Evolutionary conservation across 148 eudicot genomes (phyloP), one percentile per base, ranked within the genome.

Genomic region (Rhododendron mucronatum): DNA sequence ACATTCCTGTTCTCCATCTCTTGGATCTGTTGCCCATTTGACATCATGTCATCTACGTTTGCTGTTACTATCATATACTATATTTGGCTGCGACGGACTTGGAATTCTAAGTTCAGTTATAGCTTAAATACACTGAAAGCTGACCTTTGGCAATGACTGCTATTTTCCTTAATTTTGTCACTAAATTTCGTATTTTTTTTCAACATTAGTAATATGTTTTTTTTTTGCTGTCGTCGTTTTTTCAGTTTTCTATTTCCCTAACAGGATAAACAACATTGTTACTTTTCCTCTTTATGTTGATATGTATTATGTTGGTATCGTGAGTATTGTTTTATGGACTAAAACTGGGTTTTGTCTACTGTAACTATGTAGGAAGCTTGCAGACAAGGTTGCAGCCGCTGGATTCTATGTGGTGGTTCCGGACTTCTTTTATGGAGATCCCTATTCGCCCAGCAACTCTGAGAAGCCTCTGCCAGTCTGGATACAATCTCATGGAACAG

Each of bases 331-430:
- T 76, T 76, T 37, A 18, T 6, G 16, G 48, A 76, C n/a, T 37
- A 74, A 74, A 74, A 74, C 33, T 41, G 12, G 79, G 23, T 18
- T 76, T 76, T 14, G 78, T 75, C 79, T 18, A 41, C 80, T 76
- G n/a, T 76, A 16, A 39, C 47, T 76, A 16, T 39, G 48, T 18
- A 93, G 95, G 91, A 90, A 88, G 76, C 86, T 93, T 12, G 95
- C 95, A 20, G 95, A 93, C 87, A 92, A 91, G 88, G 89, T 92
- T 86, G 91, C 94, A 82, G 91, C 82, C 47, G 85, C 81, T 44
- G 95, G 95, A n/a, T 92, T 81, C 88, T 89, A 88, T 33, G 92
- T 90, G 7, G 93, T 91, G 83, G 94, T 67, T 26, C 35, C 33
- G 33, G 74, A 67, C 74, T 67, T 67, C 74, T 67, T 67, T 67